Base-by-base conservation (phyloP, 2,329 filamentous ascomycete species). In the Nectriaceae sp. region DNA sequence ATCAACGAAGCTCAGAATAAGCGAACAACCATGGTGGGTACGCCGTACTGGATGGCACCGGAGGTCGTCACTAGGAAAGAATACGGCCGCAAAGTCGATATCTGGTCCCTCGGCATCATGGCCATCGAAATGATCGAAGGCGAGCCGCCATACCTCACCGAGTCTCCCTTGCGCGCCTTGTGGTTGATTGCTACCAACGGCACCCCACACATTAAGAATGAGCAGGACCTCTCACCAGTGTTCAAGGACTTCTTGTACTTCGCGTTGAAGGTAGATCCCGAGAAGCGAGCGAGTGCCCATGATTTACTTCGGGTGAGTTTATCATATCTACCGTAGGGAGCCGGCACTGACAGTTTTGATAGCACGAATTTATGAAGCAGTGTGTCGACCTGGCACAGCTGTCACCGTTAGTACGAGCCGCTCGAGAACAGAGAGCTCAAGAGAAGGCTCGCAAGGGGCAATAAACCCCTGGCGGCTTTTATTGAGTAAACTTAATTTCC, bases 71-170 rank as follows among this genome's bases (percentile, higher is more conserved):
- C 91, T 5, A 81, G 92, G 36, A 97, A 97, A 70, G 94, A 97
- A 72, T 99, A 99, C 71, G 94, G 94, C 57, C 88, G 93, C 54
- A 99, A 97, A 72, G 93, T 99, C 46, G 94, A 99, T 66, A 97
- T 99, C 60, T 99, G 94, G 94, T 96, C 90, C 50, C 76, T 99
- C 38, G 94, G 94, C 50, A 99, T 99, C 73, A 97, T 99, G 94
- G 91, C 94, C 6, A 97, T 99, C 64, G 94, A 99, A 72, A 99
- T 99, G 94, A 96, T 99, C 57, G 94, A 97, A 73, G 94, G 93
- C 67, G 94, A 97, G 70, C 94, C 94, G 11, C 94, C 94, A 20
- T 99, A 97, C 67, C 78, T 99, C 50, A 97, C 92, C 33, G 94
- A 99, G 70, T 95, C 90, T 31, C 94, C 94, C 4, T 79, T 99